phyloP scores from a whole-genome alignment of 306 rosid species.

The Ziziphus jujuba region DNA sequence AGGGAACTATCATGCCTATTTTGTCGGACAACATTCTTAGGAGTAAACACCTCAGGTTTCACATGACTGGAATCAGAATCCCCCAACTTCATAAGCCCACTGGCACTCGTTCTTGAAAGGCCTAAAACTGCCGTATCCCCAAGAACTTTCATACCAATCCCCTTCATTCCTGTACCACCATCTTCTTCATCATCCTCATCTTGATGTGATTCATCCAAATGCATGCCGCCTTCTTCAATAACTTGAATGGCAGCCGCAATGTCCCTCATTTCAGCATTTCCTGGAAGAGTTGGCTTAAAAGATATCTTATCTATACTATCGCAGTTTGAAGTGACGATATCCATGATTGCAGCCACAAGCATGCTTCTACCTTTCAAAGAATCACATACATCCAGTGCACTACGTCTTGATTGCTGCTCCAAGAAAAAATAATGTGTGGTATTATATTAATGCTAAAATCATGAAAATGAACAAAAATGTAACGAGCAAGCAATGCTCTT shows the following conservation, averaged over 20 bases:
- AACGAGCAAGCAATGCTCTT: slow-evolving; percentile 7
- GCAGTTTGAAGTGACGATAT: slow-evolving; percentile 84
- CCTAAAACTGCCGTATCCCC: slow-evolving; percentile 84
- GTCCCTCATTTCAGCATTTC: slow-evolving; percentile 77
- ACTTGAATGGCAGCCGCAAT: slow-evolving; percentile 89
- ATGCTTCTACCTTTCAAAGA: slow-evolving; percentile 93
- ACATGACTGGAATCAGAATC: slow-evolving; percentile 29
- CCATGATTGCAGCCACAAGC: slow-evolving; percentile 99
- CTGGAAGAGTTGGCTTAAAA: slow-evolving; percentile 72
- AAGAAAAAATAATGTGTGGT: slow-evolving; percentile 39
- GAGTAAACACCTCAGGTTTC: slow-evolving; percentile 31
- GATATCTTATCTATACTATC: slow-evolving; percentile 52
- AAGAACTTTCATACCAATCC: slow-evolving; percentile 85
- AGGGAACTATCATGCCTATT: slow-evolving; percentile 42
- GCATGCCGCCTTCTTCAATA: slow-evolving; percentile 84
- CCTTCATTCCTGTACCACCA: slow-evolving; percentile 63
- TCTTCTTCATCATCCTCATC: slow-evolving; percentile 45
- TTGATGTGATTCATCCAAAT: slow-evolving; percentile 64
- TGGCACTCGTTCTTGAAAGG: slow-evolving; percentile 50
- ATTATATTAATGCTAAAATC: slow-evolving; percentile 33
- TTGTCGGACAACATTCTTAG: slow-evolving; percentile 33
- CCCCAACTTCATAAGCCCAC: slow-evolving; percentile 43
- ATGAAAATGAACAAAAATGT: slow-evolving; percentile 22
- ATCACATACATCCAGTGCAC: slow-evolving; percentile 75
- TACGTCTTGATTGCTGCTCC: slow-evolving; percentile 77